Base-by-base conservation (phyloP, 805 yeast genomes). In the Scheffersomyces lignosus region DNA sequence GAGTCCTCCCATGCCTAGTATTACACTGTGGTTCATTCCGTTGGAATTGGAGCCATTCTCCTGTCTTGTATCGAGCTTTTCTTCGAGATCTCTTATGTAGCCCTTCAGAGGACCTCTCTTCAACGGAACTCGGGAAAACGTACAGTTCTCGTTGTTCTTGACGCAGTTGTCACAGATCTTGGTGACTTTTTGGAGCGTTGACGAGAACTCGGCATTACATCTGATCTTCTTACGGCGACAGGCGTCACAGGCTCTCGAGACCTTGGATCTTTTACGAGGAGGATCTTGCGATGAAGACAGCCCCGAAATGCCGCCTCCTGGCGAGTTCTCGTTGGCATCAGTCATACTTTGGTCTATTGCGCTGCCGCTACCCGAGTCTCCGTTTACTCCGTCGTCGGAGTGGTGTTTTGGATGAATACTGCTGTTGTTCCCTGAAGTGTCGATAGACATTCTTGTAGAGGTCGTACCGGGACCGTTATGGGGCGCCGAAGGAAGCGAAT, bases 61-160 rank as follows among this genome's bases (percentile, higher is more conserved):
- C 10, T 20, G 7, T 7, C 24, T 10, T 20, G 27, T 41, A 37
- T 62, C 71, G 23, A 59, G 43, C 44, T 61, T 59, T 22, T 66
- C 71, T 37, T 63, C 71, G 30, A 59, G 49, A 37, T 67, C 75
- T 33, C 72, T 60, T n/a, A 70, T 66, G 45, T 77, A 81, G 1
- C 91, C 91, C 51, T 83, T 85, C 1, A 83, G 72, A 0, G 95
- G 95, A 0, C 95, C 95, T 47, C 95, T 63, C 49, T 85, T 85
- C 54, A 85, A 56, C 0, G 90, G 95, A 2, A 81, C 71, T 33
- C 91, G 66, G 15, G 81, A 80, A 54, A 83, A 85, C 2, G 83
- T 69, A 56, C 95, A 85, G 2, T 51, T 54, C 31, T 82, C 88
- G 31, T 70, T 71, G 48, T 71, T 78, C 52, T 78, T 80, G 12